Evolutionary conservation across 192 early-diverging fungal genomes (phyloP), one percentile per base, ranked within the genome.

Genomic region (Fimicolochytrium jonesii): DNA sequence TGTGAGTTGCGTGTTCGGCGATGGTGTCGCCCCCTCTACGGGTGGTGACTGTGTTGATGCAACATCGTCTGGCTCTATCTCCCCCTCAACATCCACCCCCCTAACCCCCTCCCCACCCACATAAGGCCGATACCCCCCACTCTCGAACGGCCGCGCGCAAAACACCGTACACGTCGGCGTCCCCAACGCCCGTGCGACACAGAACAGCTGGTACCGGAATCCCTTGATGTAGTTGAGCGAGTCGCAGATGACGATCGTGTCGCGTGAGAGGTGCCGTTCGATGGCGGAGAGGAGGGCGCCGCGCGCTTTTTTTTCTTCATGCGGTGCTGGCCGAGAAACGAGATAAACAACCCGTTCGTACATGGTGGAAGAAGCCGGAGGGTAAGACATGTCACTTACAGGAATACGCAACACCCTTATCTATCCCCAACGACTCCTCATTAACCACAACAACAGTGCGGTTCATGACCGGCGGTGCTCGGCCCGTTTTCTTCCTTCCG

Each of bases 161-260:
- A 48, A 58, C 25, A 90, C 81, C 15, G 90, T 82, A 56, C 93
- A 96, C 37, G 90, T 87, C 5, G 95, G 89, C 0, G 94, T 95
- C 45, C 87, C 82, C 30, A 92, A 78, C 37, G 87, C 88, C 22
- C 91, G 83, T 0, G 91, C 86, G 15, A 94, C 76, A 66, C 93
- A 93, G 74, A 92, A 94, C 22, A 98, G 80, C 72, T 98, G 94
- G 76, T 98, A 99, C 59, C 97, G 80, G 66, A 93, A 93, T 4
- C 97, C 95, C 78, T 99, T 99, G 71, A 99, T 98, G 75, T 98
- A 97, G 72, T 99, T 99, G 65, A 95, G 68, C n/a, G 81, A 78
- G 64, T 99, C 97, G 6, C 83, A 91, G 45, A 99, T 93, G 11
- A 97, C 87, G 44, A 99, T 80, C 50, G 79, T 76, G n/a, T 96